phyloP scores from a whole-genome alignment of 1,284 basidiomycete genomes.

The Sporisorium reilianum region DNA sequence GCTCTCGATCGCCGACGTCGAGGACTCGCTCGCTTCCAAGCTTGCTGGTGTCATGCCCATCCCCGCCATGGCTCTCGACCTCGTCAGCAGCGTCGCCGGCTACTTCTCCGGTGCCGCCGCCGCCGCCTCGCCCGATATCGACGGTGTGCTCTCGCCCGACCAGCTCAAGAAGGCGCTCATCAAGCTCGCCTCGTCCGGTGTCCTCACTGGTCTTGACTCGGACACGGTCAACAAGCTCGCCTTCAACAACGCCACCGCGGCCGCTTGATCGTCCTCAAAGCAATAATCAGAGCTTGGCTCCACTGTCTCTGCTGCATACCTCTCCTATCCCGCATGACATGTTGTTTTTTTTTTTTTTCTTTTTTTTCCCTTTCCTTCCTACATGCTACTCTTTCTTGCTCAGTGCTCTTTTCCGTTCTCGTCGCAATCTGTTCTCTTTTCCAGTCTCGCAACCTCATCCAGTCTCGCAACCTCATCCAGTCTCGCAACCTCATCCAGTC shows the following conservation, averaged over 20 bases:
- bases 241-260: slow-evolving; percentile 68
- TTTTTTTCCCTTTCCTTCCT: background rate
- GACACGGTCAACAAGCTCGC: slow-evolving; percentile 66
- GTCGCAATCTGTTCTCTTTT: slow-evolving; percentile 12
- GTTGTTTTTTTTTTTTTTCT: slow-evolving; percentile 29
- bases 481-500: slow-evolving; percentile 11
- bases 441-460: slow-evolving; percentile 12
- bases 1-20: slow-evolving; percentile 37
- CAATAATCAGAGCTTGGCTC: slow-evolving; percentile 25
- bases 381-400: background rate
- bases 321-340: slow-evolving; percentile 29
- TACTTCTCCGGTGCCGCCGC: slow-evolving; percentile 55
- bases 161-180: slow-evolving; percentile 82
- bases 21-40: slow-evolving; percentile 60
- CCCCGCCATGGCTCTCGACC: slow-evolving; percentile 56
- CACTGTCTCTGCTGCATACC: slow-evolving; percentile 30
- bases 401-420: slow-evolving; percentile 5
- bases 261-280: slow-evolving; percentile 13
- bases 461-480: slow-evolving; percentile 14
- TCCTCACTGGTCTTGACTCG: slow-evolving; percentile 71
- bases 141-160: slow-evolving; percentile 72
- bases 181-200: slow-evolving; percentile 74
- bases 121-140: slow-evolving; percentile 69
- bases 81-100: slow-evolving; percentile 57
- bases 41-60: slow-evolving; percentile 59